Evolutionary conservation across 805 yeast species (phyloP).

Genomic region (Candida stauntonica): DNA sequence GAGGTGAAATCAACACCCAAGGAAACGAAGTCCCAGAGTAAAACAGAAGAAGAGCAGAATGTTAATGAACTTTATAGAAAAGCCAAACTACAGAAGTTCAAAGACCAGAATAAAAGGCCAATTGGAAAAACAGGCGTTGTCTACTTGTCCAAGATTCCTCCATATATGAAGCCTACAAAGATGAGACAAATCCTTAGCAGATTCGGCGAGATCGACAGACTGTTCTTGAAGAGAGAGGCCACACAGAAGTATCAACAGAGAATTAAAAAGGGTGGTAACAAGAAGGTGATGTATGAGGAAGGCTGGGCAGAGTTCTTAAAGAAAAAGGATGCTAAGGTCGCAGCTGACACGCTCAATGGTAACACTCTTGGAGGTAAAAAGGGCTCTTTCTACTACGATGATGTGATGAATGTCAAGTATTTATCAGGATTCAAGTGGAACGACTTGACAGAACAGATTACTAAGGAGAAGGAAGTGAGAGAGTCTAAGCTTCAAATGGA

Average conservation of each 20-base stretch:
- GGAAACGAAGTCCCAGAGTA: not conserved
- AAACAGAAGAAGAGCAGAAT: constrained; percentile 24
- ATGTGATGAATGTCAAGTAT: constrained; percentile 86
- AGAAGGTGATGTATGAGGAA: constrained; percentile 80
- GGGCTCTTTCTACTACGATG: constrained; percentile 88
- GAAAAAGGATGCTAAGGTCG: constrained; percentile 83
- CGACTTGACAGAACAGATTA: constrained; percentile 88
- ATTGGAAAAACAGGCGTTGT: constrained; percentile 81
- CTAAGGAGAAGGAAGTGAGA: constrained; percentile 82
- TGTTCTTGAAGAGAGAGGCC: constrained; percentile 85
- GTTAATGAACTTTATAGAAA: constrained; percentile 45
- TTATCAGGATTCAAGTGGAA: constrained; percentile 92
- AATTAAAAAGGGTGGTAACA: constrained; percentile 86
- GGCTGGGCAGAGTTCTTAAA: constrained; percentile 94
- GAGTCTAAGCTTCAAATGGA: constrained; percentile 86
- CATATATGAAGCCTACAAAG: constrained; percentile 94
- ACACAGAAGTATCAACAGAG: constrained; percentile 58
- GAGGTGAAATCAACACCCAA: not conserved
- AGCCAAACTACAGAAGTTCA: constrained; percentile 41
- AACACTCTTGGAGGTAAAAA: constrained; percentile 90
- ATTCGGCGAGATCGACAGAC: constrained; percentile 85
- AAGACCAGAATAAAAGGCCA: constrained; percentile 50
- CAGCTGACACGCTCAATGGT: constrained; percentile 83
- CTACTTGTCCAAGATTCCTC: constrained; percentile 88
- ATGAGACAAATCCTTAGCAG: constrained; percentile 73